These are phyloP conservation scores for Copromyces sp. DNA, from an alignment of 495 filamentous ascomycete species.

Conservation along the genomic window DNA sequence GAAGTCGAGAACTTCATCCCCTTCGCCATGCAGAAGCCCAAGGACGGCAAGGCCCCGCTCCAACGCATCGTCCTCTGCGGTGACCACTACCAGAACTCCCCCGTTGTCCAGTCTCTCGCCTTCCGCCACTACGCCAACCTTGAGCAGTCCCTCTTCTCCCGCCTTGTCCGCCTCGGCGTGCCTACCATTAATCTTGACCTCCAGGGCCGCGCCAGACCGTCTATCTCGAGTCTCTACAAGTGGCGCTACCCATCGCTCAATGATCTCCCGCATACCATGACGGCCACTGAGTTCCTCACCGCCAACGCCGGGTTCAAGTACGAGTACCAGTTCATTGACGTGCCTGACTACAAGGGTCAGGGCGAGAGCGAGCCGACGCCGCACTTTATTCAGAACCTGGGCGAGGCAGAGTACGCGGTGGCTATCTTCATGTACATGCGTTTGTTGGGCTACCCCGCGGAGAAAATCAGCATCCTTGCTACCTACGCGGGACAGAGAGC, in stretches of 20 bases:
- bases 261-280: conserved; percentile 65
- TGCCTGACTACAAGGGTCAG: conserved; percentile 82
- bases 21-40: conserved; percentile 74
- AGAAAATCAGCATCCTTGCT: conserved; percentile 80
- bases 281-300: conserved; percentile 56
- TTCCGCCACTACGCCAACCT: conserved; percentile 93
- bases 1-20: conserved; percentile 97
- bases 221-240: conserved; percentile 79
- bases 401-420: conserved; percentile 94
- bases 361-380: conserved; percentile 89
- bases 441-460: conserved; percentile 86
- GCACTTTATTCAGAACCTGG: conserved; percentile 94
- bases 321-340: conserved; percentile 96
- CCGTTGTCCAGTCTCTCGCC: conserved; percentile 91
- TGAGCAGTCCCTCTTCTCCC: conserved; percentile 88
- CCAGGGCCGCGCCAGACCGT: conserved; percentile 80
- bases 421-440: conserved; percentile 98
- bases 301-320: conserved; percentile 89
- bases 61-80: conserved; percentile 88
- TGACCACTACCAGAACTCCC: conserved; percentile 94
- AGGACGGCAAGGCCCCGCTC: conserved; percentile 60
- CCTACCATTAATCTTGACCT: conserved; percentile 83
- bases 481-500: conserved; percentile 94
- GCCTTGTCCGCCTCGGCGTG: conserved; percentile 81
- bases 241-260: conserved; percentile 84